Evolutionary conservation across 2,329 filamentous ascomycete genomes (phyloP).

Genomic region (Claviceps sp.): DNA sequence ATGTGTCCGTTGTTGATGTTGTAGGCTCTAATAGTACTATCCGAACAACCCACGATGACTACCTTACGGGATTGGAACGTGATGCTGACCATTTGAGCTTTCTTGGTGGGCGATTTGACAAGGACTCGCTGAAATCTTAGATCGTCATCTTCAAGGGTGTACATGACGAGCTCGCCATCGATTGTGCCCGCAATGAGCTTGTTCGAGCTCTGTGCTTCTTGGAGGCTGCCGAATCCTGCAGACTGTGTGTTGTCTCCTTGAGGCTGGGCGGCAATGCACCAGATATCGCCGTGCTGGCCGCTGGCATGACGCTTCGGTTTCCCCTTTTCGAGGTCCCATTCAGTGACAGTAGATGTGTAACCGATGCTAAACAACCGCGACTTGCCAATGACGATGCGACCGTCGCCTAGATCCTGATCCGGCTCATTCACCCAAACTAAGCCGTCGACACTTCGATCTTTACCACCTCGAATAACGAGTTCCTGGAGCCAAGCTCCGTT

Average conservation of each 20-base stretch:
- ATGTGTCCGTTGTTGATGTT: slow-evolving; percentile 68
- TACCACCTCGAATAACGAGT: slow-evolving; percentile 67
- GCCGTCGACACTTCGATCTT: slow-evolving; percentile 78
- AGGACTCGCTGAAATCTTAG: slow-evolving; percentile 68
- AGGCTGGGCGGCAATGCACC: slow-evolving; percentile 88
- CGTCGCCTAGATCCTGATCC: slow-evolving; percentile 52
- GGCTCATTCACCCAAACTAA: slow-evolving; percentile 85
- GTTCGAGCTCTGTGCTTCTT: slow-evolving; percentile 25
- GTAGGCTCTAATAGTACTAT: slow-evolving; percentile 86
- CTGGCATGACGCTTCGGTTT: slow-evolving; percentile 69
- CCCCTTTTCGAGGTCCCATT: slow-evolving; percentile 82
- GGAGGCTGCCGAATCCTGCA: background rate
- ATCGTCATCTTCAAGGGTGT: slow-evolving; percentile 75
- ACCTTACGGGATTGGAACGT: slow-evolving; percentile 75
- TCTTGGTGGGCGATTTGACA: slow-evolving; percentile 65
- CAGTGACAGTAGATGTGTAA: slow-evolving; percentile 80
- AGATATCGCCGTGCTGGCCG: slow-evolving; percentile 90
- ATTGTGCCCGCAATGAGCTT: slow-evolving; percentile 79
- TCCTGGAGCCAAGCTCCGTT: slow-evolving; percentile 82
- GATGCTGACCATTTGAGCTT: slow-evolving; percentile 79
- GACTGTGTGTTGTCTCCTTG: slow-evolving; percentile 12
- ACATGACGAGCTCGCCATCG: slow-evolving; percentile 76
- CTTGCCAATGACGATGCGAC: slow-evolving; percentile 51
- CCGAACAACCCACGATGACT: slow-evolving; percentile 85
- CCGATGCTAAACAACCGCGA: slow-evolving; percentile 92